Evolutionary conservation across 305 asterid species (phyloP).

Genomic region (Solanum hybrid): DNA sequence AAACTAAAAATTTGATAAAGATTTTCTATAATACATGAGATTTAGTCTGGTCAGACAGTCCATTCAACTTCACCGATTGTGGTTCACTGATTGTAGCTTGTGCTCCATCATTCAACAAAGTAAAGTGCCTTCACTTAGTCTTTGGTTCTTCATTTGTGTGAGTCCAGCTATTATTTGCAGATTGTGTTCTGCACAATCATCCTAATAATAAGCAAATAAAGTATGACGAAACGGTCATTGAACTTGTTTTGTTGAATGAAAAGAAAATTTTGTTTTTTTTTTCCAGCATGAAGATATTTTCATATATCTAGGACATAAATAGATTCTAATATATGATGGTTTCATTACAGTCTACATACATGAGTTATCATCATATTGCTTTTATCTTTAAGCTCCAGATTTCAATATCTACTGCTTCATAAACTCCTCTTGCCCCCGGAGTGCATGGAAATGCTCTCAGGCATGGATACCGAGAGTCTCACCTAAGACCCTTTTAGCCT

Average conservation of each 20-base stretch:
- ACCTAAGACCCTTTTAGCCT: background rate
- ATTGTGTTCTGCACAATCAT: background rate
- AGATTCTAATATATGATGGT: too few species aligned
- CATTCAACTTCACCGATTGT: constrained; percentile 23
- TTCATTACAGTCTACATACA: background rate
- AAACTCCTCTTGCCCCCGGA: background rate
- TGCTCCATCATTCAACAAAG: constrained; percentile 14
- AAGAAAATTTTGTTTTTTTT: background rate
- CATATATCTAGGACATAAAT: background rate
- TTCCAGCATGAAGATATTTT: too few species aligned
- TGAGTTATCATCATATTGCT: background rate
- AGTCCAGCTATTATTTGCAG: background rate
- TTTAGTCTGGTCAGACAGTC: constrained; percentile 15
- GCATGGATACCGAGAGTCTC: background rate
- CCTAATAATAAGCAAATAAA: background rate
- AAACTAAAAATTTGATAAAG: background rate
- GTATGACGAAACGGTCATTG: background rate
- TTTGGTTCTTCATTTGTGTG: background rate
- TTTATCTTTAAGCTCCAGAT: background rate
- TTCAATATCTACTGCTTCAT: background rate
- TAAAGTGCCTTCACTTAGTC: background rate
- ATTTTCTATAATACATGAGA: background rate
- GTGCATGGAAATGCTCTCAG: background rate
- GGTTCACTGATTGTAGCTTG: constrained; percentile 10
- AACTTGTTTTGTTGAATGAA: background rate